phyloP scores from a whole-genome alignment of 23 red algal species.

The Gracilaria domingensis region DNA sequence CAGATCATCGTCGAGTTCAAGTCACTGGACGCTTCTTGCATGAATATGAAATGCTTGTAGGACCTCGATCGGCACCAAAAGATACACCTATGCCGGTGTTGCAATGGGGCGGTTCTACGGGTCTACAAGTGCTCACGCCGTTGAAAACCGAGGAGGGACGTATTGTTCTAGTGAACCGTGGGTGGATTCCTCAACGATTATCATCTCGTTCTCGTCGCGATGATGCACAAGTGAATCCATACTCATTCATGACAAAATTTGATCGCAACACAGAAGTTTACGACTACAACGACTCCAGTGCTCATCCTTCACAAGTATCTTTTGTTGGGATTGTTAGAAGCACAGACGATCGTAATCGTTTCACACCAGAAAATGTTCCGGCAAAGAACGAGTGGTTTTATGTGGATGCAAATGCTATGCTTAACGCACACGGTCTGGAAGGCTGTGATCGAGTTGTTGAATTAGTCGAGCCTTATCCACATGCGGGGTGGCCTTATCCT shows the following conservation, averaged over 20 bases:
- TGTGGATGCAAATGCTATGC: conserved; percentile 48
- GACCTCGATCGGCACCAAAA: conserved; percentile 62
- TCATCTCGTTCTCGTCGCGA: conserved; percentile 3
- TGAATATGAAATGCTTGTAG: conserved; percentile 54
- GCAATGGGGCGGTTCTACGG: conserved; percentile 73
- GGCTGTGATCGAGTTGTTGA: conserved; percentile 54
- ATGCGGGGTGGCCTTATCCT: conserved; percentile 57
- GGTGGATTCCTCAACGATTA: conserved; percentile 71
- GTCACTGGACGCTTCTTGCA: conserved; percentile 57
- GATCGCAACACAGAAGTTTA: neutral
- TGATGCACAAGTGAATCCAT: conserved; percentile 35
- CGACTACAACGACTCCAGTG: conserved; percentile 16
- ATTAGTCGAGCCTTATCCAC: conserved; percentile 33
- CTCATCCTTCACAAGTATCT: conserved; percentile 1
- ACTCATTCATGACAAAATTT: conserved; percentile 45
- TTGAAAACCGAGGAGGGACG: conserved; percentile 30
- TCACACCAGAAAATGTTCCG: conserved; percentile 58
- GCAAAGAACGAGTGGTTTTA: conserved; percentile 71
- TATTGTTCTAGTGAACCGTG: conserved; percentile 60
- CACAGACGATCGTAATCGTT: conserved; percentile 64
- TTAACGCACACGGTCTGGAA: conserved; percentile 5
- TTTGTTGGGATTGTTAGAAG: conserved; percentile 36
- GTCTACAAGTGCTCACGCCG: conserved; percentile 67
- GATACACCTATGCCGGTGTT: conserved; percentile 39
- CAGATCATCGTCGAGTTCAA: conserved; percentile 38